Evolutionary conservation across 2,329 filamentous ascomycete genomes (phyloP).

Genomic region (Orbilia quercus): DNA sequence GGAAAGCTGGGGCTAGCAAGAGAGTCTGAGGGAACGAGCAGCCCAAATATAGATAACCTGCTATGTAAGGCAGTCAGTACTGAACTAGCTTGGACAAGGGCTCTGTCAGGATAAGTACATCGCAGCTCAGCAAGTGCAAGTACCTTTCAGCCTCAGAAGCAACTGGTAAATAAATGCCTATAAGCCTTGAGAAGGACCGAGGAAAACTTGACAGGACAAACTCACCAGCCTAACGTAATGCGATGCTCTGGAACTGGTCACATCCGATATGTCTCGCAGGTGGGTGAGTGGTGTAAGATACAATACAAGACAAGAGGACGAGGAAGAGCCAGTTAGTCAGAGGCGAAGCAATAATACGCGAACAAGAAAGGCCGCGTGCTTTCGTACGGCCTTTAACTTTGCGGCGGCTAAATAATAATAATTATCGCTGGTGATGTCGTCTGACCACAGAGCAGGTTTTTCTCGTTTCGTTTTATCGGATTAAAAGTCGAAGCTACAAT

Average conservation of each 20-base stretch:
- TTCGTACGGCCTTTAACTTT: constrained; percentile 11
- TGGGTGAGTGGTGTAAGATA: too few species aligned
- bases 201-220: constrained; percentile 13
- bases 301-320: constrained; percentile 7
- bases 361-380: not conserved
- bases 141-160: constrained; percentile 42
- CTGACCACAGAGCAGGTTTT: constrained; percentile 11
- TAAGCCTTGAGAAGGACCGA: constrained; percentile 26
- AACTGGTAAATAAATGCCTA: constrained; percentile 27
- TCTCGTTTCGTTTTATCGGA: not conserved
- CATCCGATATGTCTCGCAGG: not conserved
- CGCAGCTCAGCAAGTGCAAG: too few species aligned
- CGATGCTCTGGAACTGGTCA: constrained; percentile 15
- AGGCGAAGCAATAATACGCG: constrained; percentile 22
- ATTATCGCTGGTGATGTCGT: constrained; percentile 12
- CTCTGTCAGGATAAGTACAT: not conserved
- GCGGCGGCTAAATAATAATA: not conserved
- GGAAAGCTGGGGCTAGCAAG: constrained; percentile 38
- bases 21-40: constrained; percentile 9
- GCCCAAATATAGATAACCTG: constrained; percentile 47
- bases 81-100: not conserved
- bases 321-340: constrained; percentile 23
- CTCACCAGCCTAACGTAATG: constrained; percentile 41
- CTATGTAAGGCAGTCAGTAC: too few species aligned
- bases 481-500: constrained; percentile 1